Base-by-base conservation (phyloP, 116 monocot species). In the Cymodocea nodosa region DNA sequence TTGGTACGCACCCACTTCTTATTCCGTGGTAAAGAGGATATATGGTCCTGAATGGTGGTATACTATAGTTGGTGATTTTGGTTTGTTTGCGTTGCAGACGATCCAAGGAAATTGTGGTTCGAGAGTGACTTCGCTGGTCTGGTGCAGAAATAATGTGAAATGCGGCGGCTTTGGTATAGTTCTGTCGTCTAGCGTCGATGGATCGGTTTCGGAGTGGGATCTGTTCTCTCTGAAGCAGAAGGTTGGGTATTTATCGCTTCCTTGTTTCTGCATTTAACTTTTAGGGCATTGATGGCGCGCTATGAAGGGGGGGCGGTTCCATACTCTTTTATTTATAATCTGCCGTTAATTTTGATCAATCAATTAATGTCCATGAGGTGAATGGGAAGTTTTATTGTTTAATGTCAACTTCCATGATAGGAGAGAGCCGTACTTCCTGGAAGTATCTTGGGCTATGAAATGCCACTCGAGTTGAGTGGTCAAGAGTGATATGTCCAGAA, bases 161-260 rank as follows among this genome's bases (percentile, higher is more conserved):
- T 44, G 53, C 35, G 66, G 62, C 11, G 71, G 62, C 8, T 51
- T 64, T 8, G 80, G 81, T 1, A 77, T 83, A 9, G 63, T 99
- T 70, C 53, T 92, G 22, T 99, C 92, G 4, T 99, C 99, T 35
- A 88, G 87, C 62, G 71, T 99, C 1, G 92, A 92, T 73, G 99
- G 99, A 11, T 83, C 99, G 3, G 65, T 99, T 16, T 84, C 92
- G 0, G 92, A 99, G 62, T 99, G 99, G 92, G 89, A 99, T 74
- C 68, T 99, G n/a, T 87, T 78, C 68, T 79, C 82, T n/a, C 75
- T 99, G 75, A 76, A 73, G 65, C 82, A 84, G 59, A 84, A 99
- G 86, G 99, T 99, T 50, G 53, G 8, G 44, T 62, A 15, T 22
- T 56, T n/a, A 22, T 16, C 10, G 9, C 22, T 22, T 56, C 12